phyloP scores from a whole-genome alignment of 768 basidiomycete species.

The Candolleomyces aberdarensis region DNA sequence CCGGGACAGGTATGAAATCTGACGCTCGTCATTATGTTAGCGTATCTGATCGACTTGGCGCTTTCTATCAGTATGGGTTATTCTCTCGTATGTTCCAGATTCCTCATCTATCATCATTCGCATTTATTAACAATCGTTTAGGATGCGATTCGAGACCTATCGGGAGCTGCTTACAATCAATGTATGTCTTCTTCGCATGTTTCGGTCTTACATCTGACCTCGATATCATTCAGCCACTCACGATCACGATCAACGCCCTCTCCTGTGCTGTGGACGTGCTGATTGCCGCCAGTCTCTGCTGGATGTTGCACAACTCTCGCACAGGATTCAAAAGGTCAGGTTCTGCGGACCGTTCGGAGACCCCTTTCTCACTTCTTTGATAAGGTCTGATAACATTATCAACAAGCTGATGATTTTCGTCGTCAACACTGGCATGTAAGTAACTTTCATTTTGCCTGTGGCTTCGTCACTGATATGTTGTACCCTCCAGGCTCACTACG shows the following conservation, averaged over 20 bases:
- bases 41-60: not conserved
- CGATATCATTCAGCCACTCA: slow-evolving; percentile 31
- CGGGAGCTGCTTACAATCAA: slow-evolving; percentile 30
- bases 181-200: slow-evolving; percentile 19
- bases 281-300: slow-evolving; percentile 46
- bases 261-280: slow-evolving; percentile 45
- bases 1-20: slow-evolving; percentile 29
- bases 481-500: slow-evolving; percentile 31
- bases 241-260: slow-evolving; percentile 49
- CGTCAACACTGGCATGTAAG: slow-evolving; percentile 50
- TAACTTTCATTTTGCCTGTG: not conserved
- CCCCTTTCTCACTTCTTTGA: not conserved
- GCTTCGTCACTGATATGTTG: slow-evolving; percentile 6
- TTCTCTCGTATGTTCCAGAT: slow-evolving; percentile 32
- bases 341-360: not conserved
- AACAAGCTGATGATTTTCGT: slow-evolving; percentile 52
- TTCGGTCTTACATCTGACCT: too few species aligned
- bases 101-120: not conserved
- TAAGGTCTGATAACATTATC: slow-evolving; percentile 49
- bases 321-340: slow-evolving; percentile 50
- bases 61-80: slow-evolving; percentile 34
- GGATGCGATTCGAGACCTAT: slow-evolving; percentile 38
- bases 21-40: too few species aligned
- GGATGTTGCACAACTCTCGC: slow-evolving; percentile 42
- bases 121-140: slow-evolving; percentile 9